Evolutionary conservation across 2,329 filamentous ascomycete genomes (phyloP), one percentile per base, ranked within the genome.

Genomic region (Aotearoamyces nothofagi): DNA sequence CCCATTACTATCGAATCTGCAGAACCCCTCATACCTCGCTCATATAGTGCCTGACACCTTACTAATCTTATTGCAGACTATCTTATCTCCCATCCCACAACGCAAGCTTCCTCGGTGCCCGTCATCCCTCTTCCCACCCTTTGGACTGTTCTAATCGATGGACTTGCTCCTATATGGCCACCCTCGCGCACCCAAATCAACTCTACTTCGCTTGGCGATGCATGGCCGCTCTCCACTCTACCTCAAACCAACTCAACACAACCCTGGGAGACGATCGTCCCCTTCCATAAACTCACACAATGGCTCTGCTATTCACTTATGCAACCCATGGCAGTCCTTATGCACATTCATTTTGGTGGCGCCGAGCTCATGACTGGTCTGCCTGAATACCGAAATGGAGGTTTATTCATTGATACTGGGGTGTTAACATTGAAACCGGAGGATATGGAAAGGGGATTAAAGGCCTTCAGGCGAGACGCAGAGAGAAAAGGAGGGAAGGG

Each of bases 11-110:
- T 30, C 5, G 12, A 11, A 5, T 64, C 9, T 61, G 62, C 61
- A 39, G 41, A 4, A 45, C 50, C 2, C 46, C 63, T 2, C 61
- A 66, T 30, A 44, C 34, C 1, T 41, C 60, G 1, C 47, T 66
- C 7, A 55, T 66, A n/a, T n/a, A n/a, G n/a, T n/a, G n/a, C n/a
- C n/a, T n/a, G n/a, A n/a, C n/a, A n/a, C n/a, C n/a, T n/a, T n/a
- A n/a, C n/a, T n/a, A n/a, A n/a, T n/a, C n/a, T n/a, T n/a, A n/a
- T n/a, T 8, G 19, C 43, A 86, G 87, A 96, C 53, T 86, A 92
- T 49, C 70, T 96, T n/a, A 68, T 96, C 22, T 79, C 80, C 3
- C 90, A 96, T 48, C 81, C 86, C 2, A 78, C 82, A 2, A 94
- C 87, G 4, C 78, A 87, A 47, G 83, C 82, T 9, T 81, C 82